Base-by-base conservation (phyloP, 192 early-diverging fungal species). In the Backusella sp. region DNA sequence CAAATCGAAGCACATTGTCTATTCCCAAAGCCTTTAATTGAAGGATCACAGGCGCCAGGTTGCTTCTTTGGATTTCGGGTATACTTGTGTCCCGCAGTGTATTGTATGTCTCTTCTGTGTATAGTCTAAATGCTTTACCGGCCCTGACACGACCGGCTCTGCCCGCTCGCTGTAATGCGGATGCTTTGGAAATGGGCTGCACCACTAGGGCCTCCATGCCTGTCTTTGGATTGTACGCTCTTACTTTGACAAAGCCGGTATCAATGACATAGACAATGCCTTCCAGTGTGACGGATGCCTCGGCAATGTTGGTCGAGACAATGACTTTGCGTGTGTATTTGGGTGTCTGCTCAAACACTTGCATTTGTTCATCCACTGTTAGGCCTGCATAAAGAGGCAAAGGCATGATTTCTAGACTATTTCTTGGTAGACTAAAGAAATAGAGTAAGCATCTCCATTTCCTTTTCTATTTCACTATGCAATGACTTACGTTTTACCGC, bases 51-150 rank as follows among this genome's bases (percentile, higher is more conserved):
- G 87, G 82, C 4, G 89, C 87, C 8, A 96, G 68, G 77, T 94
- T 92, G 75, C 85, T 90, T 68, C 91, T 87, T 85, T 98, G 97
- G 59, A 98, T 98, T 81, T 98, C 98, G 3, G 97, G 98, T n/a
- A 98, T 91, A 53, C 90, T 95, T 73, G 90, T 91, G 3, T 89
- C 86, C 71, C 89, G 90, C 87, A 98, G 91, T 72, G 93, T 88
- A 39, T 86, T 80, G 79, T 91, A 98, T 1, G 91, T 91, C 36
- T 90, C 81, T 75, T 96, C 94, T 0, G 97, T 98, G 78, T 95
- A 99, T 11, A 99, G 81, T 14, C 98, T 88, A 76, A 91, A 98
- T 42, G 94, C 94, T 69, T 92, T 96, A 12, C 97, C 98, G 0
- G 96, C 91, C 6, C 91, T 91, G 1, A 95, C 93, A 49, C 98